Evolutionary conservation across 2,329 filamentous ascomycete species (phyloP).

Genomic region (Coniosporium tulheliwenetii): DNA sequence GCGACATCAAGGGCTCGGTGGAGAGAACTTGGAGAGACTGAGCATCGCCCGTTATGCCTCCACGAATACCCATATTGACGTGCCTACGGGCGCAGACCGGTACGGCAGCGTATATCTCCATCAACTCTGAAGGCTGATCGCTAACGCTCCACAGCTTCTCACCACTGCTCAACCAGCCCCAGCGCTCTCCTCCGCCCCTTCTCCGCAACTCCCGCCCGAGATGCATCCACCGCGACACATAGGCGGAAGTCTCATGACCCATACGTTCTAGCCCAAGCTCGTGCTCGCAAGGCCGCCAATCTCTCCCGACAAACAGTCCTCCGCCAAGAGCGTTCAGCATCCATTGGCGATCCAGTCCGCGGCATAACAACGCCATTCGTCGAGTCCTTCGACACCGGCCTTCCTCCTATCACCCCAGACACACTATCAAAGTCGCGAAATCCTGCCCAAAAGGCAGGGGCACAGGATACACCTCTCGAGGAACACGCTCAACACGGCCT

Average conservation of each 20-base stretch:
- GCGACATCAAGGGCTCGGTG: no score
- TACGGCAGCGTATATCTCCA: constrained; percentile 7
- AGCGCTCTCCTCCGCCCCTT: constrained; percentile 18
- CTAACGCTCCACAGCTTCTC: no score
- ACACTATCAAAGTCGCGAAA: constrained; percentile 6
- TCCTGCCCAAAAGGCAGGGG: neutral
- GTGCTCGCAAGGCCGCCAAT: constrained; percentile 73
- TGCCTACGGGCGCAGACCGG: constrained; percentile 26
- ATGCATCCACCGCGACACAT: constrained; percentile 40
- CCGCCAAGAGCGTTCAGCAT: constrained; percentile 44
- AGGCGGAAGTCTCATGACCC: constrained; percentile 59
- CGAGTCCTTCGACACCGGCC: constrained; percentile 57
- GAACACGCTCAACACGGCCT: constrained; percentile 53
- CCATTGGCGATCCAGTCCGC: constrained; percentile 62
- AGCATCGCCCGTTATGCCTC: constrained; percentile 21
- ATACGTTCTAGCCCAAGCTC: constrained; percentile 65
- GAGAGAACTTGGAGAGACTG: no score
- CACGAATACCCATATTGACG: constrained; percentile 26
- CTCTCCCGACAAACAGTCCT: constrained; percentile 59
- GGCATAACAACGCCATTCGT: constrained; percentile 71
- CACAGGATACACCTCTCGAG: constrained; percentile 4
- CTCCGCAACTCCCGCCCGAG: constrained; percentile 48
- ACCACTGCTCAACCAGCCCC: no score
- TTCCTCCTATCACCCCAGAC: constrained; percentile 15
- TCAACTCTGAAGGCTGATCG: no score